These are phyloP conservation scores for Penicillium coprophilum DNA, from an alignment of 495 filamentous ascomycete genomes.

Conservation along the genomic window DNA sequence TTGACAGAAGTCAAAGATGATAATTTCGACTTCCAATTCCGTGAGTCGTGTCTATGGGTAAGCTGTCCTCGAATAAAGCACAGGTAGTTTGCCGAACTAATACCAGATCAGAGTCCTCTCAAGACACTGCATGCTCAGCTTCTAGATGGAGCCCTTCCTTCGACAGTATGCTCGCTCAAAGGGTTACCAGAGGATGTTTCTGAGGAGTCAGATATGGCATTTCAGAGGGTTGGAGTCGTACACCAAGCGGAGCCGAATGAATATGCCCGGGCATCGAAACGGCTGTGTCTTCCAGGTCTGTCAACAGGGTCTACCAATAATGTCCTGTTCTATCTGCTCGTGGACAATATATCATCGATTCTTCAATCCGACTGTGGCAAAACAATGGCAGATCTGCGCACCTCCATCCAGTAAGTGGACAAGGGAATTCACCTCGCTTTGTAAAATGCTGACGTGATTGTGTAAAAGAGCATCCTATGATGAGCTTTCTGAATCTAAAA, in stretches of 20 bases:
- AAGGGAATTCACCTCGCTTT: neutral
- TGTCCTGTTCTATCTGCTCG: conserved; percentile 23
- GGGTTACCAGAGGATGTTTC: neutral
- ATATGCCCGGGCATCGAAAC: conserved; percentile 27
- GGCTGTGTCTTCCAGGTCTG: conserved; percentile 23
- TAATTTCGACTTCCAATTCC: conserved; percentile 7
- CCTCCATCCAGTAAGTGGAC: conserved; percentile 34
- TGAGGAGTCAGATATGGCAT: neutral
- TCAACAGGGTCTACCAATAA: conserved; percentile 2
- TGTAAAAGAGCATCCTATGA: conserved; percentile 27
- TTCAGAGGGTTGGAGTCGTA: conserved; percentile 13
- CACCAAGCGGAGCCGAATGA: conserved; percentile 12
- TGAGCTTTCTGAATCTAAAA: conserved; percentile 28
- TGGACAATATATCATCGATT: conserved; percentile 18
- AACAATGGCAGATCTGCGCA: conserved; percentile 27
- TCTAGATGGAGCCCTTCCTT: neutral
- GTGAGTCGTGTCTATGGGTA: conserved; percentile 36
- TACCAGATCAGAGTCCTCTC: conserved; percentile 23
- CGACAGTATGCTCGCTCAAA: neutral
- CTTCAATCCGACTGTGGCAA: conserved; percentile 19
- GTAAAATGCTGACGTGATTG: conserved; percentile 12
- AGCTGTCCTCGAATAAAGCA: neutral
- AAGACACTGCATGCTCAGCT: conserved; percentile 17
- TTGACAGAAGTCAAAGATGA: conserved; percentile 26
- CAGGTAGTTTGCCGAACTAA: conserved; percentile 19